Base-by-base conservation (phyloP, 208 protist genomes). In the Crithidia acanthocephali region DNA sequence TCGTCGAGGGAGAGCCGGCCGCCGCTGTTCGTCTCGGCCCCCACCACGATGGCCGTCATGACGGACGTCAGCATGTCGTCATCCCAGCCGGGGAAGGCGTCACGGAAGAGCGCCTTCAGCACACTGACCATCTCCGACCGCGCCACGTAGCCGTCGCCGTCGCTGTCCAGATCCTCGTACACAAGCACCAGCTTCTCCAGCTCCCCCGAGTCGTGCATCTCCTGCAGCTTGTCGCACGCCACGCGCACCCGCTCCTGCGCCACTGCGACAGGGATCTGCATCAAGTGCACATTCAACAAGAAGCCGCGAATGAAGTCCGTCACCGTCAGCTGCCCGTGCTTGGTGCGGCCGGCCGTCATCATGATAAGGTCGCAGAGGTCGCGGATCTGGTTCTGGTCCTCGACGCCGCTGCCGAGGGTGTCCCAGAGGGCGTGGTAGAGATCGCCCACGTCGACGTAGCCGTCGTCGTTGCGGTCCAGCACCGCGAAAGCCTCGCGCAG, bases 291-390 rank as follows among this genome's bases (percentile, higher is more conserved):
- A 56, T 92, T 86, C 1, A 70, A 69, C 50, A 93, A 27, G 47
- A 95, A 95, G 16, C 80, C 66, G 8, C 56, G 74, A 10, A 95
- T 59, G 72, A 95, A 93, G 33, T 91, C 87, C 0, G 66, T 51
- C n/a, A 93, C 62, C 11, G 85, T 85, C 27, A 95, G 73, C 22
- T 68, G 30, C 4, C 81, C 86, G 55, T 57, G 59, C 20, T 84
- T 74, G 67, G 67, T 68, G 25, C 81, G 77, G 47, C 85, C 90
- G 2, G 90, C 83, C 6, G 83, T 91, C 69, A 84, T 84, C 83
- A 93, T 89, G 51, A 95, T 88, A 13, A 95, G 76, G 50, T 93
- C 77, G 67, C 87, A 91, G 22, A 93, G 67, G 53, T 95, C 90
- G 47, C 69, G 77, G 22, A 95, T 82, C 60, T 95, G 87, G 35